Percentiles rank a stretch among this genome's conserved stretches.
Conservation (phyloP, 2,329 filamentous ascomycete species). For the Cladosporium sp. region DNA sequence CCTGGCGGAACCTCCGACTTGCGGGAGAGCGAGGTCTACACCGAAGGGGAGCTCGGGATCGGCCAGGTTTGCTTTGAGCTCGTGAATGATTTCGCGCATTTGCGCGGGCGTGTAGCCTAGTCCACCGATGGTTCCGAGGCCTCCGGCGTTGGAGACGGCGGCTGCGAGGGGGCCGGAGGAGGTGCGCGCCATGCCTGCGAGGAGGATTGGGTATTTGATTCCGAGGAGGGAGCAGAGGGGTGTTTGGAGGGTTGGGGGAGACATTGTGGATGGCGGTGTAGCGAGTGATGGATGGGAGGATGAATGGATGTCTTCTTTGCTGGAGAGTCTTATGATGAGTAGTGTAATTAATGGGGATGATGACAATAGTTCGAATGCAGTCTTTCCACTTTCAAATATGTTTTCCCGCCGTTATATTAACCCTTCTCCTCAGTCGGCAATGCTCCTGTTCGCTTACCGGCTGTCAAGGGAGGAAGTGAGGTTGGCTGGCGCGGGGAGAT, state of each 20-base stretch:
- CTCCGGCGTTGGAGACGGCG: conserved; percentile 83
- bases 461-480: too few relatives aligned
- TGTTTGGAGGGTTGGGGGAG: conserved; percentile 57
- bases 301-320: not conserved
- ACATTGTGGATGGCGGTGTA: conserved; percentile 16
- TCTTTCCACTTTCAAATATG: too few relatives aligned
- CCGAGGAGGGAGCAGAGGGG: conserved; percentile 73
- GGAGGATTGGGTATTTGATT: conserved; percentile 83
- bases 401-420: too few relatives aligned
- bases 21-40: conserved; percentile 84
- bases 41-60: conserved; percentile 74
- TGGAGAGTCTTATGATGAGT: too few relatives aligned
- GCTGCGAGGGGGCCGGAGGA: conserved; percentile 74
- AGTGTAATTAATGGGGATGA: too few relatives aligned
- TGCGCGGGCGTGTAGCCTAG: conserved; percentile 68
- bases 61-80: conserved; percentile 71
- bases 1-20: conserved; percentile 76
- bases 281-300: not conserved
- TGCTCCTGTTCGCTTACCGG: too few relatives aligned
- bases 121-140: conserved; percentile 61
- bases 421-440: too few relatives aligned
- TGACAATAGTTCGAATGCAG: too few relatives aligned
- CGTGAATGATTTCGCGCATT: conserved; percentile 73
- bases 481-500: too few relatives aligned
- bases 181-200: conserved; percentile 89